Conservation (phyloP, 495 filamentous ascomycete genomes). For the Apiosordaria backusii region DNA sequence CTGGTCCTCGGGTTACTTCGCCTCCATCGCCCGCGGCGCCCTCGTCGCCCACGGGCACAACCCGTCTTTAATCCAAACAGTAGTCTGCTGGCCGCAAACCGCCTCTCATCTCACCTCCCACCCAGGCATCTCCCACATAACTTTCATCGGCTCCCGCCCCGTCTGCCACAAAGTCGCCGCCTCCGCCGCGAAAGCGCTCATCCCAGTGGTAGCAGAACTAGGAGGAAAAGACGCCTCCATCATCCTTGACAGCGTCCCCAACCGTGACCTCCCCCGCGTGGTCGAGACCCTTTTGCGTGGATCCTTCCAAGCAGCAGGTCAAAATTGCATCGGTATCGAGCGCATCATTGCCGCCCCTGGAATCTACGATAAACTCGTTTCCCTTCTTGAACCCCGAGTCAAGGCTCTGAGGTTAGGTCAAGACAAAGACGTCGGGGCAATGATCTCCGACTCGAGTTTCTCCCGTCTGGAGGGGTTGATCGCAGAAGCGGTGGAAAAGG, state of each 20-base stretch:
- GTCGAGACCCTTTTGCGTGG: constrained; percentile 82
- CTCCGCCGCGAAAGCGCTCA: constrained; percentile 78
- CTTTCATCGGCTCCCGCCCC: constrained; percentile 92
- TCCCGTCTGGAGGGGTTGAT: constrained; percentile 66
- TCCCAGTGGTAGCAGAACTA: constrained; percentile 80
- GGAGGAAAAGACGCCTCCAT: constrained; percentile 97
- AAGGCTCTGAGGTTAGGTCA: constrained; percentile 62
- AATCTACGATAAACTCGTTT: constrained; percentile 68
- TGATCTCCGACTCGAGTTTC: constrained; percentile 77
- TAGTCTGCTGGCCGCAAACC: constrained; percentile 81
- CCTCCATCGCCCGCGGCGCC: constrained; percentile 70
- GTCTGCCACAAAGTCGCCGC: constrained; percentile 85
- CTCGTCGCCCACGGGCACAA: constrained; percentile 81
- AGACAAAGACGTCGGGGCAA: constrained; percentile 76
- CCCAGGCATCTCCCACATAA: constrained; percentile 78
- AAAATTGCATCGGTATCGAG: constrained; percentile 98
- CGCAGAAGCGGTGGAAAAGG: constrained; percentile 67
- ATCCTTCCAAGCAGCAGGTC: constrained; percentile 92
- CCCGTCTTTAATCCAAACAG: constrained; percentile 73
- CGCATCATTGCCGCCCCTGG: constrained; percentile 77
- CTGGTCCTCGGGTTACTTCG: constrained; percentile 81
- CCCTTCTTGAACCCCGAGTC: constrained; percentile 67
- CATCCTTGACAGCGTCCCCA: constrained; percentile 71
- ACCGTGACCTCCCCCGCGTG: constrained; percentile 60
- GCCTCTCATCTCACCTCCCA: constrained; percentile 84